phyloP scores from a whole-genome alignment of 1,284 basidiomycete genomes.

The Leccinum solheimii region DNA sequence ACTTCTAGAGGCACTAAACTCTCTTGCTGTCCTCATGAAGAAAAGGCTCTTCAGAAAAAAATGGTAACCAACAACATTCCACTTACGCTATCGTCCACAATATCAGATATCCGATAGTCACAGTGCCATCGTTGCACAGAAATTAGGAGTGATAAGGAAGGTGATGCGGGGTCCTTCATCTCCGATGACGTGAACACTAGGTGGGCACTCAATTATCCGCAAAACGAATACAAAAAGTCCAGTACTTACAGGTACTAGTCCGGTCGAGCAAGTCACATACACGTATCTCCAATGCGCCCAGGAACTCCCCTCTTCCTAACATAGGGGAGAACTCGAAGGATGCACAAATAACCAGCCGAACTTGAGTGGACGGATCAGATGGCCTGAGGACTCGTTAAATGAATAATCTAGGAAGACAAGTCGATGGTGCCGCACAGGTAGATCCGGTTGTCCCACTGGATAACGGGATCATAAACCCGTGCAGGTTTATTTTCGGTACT shows the following conservation, averaged over 20 bases:
- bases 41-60: not conserved
- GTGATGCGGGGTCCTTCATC: not conserved
- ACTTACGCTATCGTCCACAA: not conserved
- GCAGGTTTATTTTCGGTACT: conserved; percentile 10
- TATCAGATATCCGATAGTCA: not conserved
- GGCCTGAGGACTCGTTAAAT: conserved; percentile 11
- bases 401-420: not conserved
- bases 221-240: not conserved
- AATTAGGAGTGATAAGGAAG: conserved; percentile 6
- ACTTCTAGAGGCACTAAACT: not conserved
- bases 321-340: conserved; percentile 18
- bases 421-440: conserved; percentile 5
- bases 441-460: conserved; percentile 20
- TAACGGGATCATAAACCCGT: not conserved
- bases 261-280: conserved; percentile 9
- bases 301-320: conserved; percentile 13
- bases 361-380: not conserved
- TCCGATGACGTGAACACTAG: not conserved
- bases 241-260: not conserved
- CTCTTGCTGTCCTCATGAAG: not conserved
- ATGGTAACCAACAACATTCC: not conserved
- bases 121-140: not conserved
- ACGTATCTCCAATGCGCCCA: not conserved
- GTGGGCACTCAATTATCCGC: not conserved
- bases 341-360: conserved; percentile 16